Evolutionary conservation across 495 filamentous ascomycete genomes (phyloP).

Genomic region (Amorphotheca resinae): DNA sequence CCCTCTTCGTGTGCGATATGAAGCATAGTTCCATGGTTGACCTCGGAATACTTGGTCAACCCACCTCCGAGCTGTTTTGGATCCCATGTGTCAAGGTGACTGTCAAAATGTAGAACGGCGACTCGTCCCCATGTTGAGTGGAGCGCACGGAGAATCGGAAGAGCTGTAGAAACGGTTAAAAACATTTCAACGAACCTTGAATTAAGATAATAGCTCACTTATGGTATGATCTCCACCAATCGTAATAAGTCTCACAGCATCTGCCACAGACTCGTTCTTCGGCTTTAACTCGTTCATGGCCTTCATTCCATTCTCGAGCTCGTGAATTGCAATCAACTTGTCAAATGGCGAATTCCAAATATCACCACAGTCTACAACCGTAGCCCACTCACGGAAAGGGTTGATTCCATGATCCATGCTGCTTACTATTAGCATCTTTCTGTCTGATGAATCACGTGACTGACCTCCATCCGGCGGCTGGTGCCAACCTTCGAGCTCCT

Average conservation of each 20-base stretch:
- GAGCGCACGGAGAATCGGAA: conserved; percentile 33
- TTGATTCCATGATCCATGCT: conserved; percentile 36
- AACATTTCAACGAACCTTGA: neutral
- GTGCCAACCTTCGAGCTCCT: conserved; percentile 39
- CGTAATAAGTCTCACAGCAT: conserved; percentile 44
- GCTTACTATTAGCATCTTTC: conserved; percentile 6
- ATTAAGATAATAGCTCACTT: conserved; percentile 8
- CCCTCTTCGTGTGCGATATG: conserved; percentile 43
- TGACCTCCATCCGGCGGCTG: conserved; percentile 13
- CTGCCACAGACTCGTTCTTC: conserved; percentile 29
- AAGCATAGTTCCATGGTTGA: conserved; percentile 71
- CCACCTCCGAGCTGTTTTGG: conserved; percentile 23
- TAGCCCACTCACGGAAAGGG: conserved; percentile 46
- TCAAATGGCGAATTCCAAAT: conserved; percentile 50
- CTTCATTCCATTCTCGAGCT: conserved; percentile 49
- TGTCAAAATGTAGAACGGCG: conserved; percentile 53
- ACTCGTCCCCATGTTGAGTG: conserved; percentile 34
- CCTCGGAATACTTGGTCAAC: conserved; percentile 33
- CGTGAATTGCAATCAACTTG: conserved; percentile 48
- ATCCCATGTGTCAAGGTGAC: conserved; percentile 44
- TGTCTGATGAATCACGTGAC: conserved; percentile 3
- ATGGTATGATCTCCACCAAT: conserved; percentile 45
- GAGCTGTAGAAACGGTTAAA: conserved; percentile 14
- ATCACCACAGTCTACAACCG: conserved; percentile 53
- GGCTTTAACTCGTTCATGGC: conserved; percentile 27